Evolutionary conservation across 129 eudicot species (phyloP), one percentile per base, ranked within the genome.

Genomic region (Lactuca sativa): DNA sequence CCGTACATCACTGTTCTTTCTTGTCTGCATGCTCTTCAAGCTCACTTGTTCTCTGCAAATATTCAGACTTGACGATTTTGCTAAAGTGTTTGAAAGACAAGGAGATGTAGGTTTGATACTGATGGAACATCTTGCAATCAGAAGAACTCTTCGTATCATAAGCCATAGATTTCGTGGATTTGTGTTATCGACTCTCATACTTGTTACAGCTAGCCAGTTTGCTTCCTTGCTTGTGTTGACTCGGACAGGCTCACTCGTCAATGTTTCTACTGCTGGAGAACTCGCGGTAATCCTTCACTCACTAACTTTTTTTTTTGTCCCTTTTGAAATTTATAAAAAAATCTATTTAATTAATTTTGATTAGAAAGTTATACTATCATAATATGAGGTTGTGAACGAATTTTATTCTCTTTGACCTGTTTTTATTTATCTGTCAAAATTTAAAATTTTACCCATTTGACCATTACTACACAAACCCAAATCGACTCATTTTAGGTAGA

Each of bases 141-240:
- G 97, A 79, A 81, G 86, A 67, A 81, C 76, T 15, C 86, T 91
- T 14, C 82, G 95, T 17, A 73, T 91, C 34, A 91, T 86, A 65
- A 91, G 96, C 80, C 97, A 91, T 58, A 79, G 97, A 34, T 91
- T 91, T 70, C 79, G 97, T 9, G 78, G 67, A 9, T 91, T 91
- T 62, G 82, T 91, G 31, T 56, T 91, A 59, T 80, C 76, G 5
- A 77, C 85, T 61, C 34, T 88, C 53, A 67, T 91, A 36, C 34
- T 88, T 17, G 90, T 91, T 44, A 91, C 97, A 0, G 80, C 73
- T 3, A 91, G 97, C 70, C 97, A 88, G 66, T 75, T 91, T 64
- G 80, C 78, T 70, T 85, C 92, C 12, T 65, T 91, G 77, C 84
- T 91, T 43, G 83, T 85, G 7, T 85, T 86, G n/a, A 83, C 92